Evolutionary conservation across 108 stramenopile genomes (phyloP).

Genomic region (Cyclostephanos invisitatus): DNA sequence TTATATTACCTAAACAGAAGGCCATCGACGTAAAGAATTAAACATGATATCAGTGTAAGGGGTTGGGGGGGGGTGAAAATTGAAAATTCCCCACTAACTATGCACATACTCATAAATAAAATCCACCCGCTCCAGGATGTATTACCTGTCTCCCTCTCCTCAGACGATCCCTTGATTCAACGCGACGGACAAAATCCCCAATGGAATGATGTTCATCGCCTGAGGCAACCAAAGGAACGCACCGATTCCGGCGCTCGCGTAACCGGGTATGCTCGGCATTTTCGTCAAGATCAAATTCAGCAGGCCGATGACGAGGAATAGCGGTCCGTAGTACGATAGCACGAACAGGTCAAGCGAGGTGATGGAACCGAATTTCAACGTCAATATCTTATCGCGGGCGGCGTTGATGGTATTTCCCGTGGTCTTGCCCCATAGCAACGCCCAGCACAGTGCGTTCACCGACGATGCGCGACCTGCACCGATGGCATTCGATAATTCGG

Average conservation of each 20-base stretch:
- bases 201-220: conserved; percentile 21
- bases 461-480: conserved; percentile 1
- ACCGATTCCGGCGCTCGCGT: conserved; percentile 6
- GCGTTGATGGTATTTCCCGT: conserved; percentile 31
- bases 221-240: conserved; percentile 19
- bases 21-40: no score
- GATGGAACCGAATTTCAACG: background rate
- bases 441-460: conserved; percentile 24
- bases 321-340: conserved; percentile 24
- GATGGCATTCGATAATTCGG: background rate
- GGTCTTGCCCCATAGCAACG: conserved; percentile 29
- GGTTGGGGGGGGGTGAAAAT: no score
- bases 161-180: conserved; percentile 12
- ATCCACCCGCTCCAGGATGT: no score
- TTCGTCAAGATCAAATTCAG: conserved; percentile 9
- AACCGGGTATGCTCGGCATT: conserved; percentile 18
- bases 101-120: no score
- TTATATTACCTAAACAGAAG: no score
- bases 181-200: conserved; percentile 11
- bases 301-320: conserved; percentile 24
- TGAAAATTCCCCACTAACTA: no score
- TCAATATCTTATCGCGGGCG: conserved; percentile 13
- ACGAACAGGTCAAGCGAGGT: conserved; percentile 9
- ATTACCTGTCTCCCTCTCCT: no score
- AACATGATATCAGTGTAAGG: no score